Evolutionary conservation across 2,329 filamentous ascomycete species (phyloP).

Genomic region (Aspergillus udagawae): DNA sequence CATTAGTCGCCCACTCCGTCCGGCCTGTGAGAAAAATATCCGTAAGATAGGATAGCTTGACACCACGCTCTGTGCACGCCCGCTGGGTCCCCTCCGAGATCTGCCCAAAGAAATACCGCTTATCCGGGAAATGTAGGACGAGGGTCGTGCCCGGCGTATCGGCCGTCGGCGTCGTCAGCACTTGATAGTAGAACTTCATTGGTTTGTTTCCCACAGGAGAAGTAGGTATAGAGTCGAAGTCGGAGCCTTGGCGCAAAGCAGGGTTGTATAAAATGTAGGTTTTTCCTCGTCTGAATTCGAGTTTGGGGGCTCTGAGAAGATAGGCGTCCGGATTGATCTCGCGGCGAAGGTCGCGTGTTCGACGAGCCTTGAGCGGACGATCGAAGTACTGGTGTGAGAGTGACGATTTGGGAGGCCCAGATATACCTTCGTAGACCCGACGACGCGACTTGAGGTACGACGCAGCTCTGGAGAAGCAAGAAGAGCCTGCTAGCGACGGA

Average conservation of each 20-base stretch:
- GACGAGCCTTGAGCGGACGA: not conserved
- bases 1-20: constrained; percentile 69
- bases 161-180: constrained; percentile 77
- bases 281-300: not conserved
- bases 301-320: constrained; percentile 13
- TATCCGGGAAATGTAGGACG: constrained; percentile 73
- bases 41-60: constrained; percentile 61
- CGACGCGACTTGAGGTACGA: not conserved
- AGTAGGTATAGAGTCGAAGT: constrained; percentile 6
- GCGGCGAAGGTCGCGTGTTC: not conserved
- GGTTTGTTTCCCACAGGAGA: constrained; percentile 13
- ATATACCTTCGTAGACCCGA: not conserved
- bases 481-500: constrained; percentile 2
- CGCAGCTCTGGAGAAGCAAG: constrained; percentile 4
- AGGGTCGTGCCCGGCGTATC: constrained; percentile 81
- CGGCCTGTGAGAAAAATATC: constrained; percentile 81
- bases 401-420: not conserved
- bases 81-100: constrained; percentile 82
- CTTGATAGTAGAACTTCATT: constrained; percentile 72
- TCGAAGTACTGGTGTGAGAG: not conserved
- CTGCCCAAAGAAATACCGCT: constrained; percentile 81
- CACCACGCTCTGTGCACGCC: constrained; percentile 63
- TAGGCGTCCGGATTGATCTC: constrained; percentile 5
- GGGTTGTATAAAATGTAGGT: constrained; percentile 25
- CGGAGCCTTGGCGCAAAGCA: constrained; percentile 9